phyloP scores from a whole-genome alignment of 2,329 filamentous ascomycete species.

The Diplodia mutila region DNA sequence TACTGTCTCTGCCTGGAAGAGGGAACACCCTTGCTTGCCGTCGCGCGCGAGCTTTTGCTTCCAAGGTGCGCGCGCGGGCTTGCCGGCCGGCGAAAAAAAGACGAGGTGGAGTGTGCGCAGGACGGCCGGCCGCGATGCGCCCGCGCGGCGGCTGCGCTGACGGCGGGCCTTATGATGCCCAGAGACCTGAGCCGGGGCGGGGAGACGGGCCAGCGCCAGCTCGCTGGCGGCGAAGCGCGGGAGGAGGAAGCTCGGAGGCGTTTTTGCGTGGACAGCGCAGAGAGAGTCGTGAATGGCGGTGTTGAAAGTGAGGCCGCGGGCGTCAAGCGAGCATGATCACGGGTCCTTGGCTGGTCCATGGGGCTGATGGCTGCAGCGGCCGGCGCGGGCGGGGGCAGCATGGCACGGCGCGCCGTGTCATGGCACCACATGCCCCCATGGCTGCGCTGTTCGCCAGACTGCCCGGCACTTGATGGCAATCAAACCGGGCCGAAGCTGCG shows the following conservation, averaged over 20 bases:
- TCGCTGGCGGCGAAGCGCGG: not conserved
- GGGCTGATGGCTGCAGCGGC: not conserved
- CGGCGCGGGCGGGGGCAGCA: not conserved
- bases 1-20: not conserved
- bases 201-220: conserved; percentile 9
- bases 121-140: conserved; percentile 15
- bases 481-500: conserved; percentile 24
- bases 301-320: conserved; percentile 20
- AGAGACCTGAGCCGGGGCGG: not conserved
- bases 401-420: conserved; percentile 19
- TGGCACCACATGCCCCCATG: conserved; percentile 19
- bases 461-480: conserved; percentile 18
- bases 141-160: not conserved
- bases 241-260: not conserved
- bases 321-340: conserved; percentile 17
- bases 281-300: conserved; percentile 17
- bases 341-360: conserved; percentile 9
- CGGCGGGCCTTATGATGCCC: conserved; percentile 14
- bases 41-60: not conserved
- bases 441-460: conserved; percentile 15
- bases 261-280: conserved; percentile 6
- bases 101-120: conserved; percentile 10
- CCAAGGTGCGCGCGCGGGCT: not conserved
- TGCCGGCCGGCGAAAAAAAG: conserved; percentile 20
- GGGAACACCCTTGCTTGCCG: conserved; percentile 15